Evolutionary conservation across 805 yeast genomes (phyloP), one percentile per base, ranked within the genome.

Genomic region (Candida germanica): DNA sequence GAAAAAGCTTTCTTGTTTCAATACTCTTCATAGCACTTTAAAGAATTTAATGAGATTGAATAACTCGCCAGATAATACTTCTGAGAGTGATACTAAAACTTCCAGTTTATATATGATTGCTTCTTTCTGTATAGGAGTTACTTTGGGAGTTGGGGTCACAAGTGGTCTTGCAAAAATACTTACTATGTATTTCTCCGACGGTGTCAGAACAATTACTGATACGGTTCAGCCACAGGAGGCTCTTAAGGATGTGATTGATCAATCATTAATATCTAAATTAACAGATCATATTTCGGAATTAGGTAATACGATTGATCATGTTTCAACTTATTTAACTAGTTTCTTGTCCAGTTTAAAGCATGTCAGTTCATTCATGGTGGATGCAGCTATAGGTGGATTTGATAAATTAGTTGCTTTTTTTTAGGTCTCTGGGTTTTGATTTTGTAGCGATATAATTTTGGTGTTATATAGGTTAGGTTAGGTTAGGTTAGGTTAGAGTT

Each of bases 41-140:
- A 21, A 21, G 26, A 12, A n/a, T 20, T 20, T 30, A 15, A 10
- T 18, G 21, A 13, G 11, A 13, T 15, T 7, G 6, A n/a, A 10
- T 13, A 9, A 26, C 12, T n/a, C 11, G 29, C 8, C 5, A 10
- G 16, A 13, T 18, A 29, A n/a, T 15, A 7, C 5, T 9, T 5
- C 21, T 17, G 9, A 11, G 9, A 29, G 13, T 8, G 8, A 8
- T 9, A 18, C 23, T 6, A 13, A 13, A 15, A 17, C 5, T 15
- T 9, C 27, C 17, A 15, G 16, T 6, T 32, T 52, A 6, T 57
- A 60, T 53, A 18, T 61, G 8, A 16, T 63, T 4, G 61, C 60
- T 32, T 51, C 66, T 37, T 64, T 66, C 39, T 46, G 65, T 1
- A 19, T 64, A 15, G 71, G 71, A 1, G 47, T 65, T 23, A 66